Conservation (phyloP, 2,329 filamentous ascomycete species). For the Epichloe elymi region DNA sequence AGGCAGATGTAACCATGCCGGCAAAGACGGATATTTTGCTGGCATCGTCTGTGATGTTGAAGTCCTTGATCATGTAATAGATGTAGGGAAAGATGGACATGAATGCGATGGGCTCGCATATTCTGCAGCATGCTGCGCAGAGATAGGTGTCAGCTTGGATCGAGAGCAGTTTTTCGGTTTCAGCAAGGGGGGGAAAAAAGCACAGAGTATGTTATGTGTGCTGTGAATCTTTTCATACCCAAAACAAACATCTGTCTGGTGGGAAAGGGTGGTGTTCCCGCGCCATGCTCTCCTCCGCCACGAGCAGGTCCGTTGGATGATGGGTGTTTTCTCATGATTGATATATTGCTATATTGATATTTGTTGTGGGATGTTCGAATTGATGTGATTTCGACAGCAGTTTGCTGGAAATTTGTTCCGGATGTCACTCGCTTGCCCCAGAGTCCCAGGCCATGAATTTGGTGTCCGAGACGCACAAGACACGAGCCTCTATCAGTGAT, state of each 20-base stretch:
- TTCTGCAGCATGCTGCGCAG: conserved; percentile 66
- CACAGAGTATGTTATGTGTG: neutral
- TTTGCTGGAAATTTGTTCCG: neutral
- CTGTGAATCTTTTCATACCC: too few relatives aligned
- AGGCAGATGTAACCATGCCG: conserved; percentile 91
- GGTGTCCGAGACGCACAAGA: neutral
- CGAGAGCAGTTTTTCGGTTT: too few relatives aligned
- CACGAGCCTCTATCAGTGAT: neutral
- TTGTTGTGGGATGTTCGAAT: neutral
- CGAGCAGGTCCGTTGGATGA: conserved; percentile 12
- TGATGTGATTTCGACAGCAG: neutral
- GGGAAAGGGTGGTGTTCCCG: conserved; percentile 22
- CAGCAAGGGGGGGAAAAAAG: neutral
- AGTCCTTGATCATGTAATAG: conserved; percentile 93
- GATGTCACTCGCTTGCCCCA: neutral
- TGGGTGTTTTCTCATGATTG: conserved; percentile 19
- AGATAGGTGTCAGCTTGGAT: neutral
- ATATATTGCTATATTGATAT: neutral
- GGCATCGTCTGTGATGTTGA: conserved; percentile 67
- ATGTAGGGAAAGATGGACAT: conserved; percentile 99
- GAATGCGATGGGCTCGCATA: conserved; percentile 97
- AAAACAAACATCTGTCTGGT: conserved; percentile 38
- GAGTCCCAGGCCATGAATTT: neutral
- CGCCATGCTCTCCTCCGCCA: conserved; percentile 12
- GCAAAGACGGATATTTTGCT: conserved; percentile 81